Conservation (phyloP, 1,284 basidiomycete genomes). For the Pseudozyma tsukubaensis region DNA sequence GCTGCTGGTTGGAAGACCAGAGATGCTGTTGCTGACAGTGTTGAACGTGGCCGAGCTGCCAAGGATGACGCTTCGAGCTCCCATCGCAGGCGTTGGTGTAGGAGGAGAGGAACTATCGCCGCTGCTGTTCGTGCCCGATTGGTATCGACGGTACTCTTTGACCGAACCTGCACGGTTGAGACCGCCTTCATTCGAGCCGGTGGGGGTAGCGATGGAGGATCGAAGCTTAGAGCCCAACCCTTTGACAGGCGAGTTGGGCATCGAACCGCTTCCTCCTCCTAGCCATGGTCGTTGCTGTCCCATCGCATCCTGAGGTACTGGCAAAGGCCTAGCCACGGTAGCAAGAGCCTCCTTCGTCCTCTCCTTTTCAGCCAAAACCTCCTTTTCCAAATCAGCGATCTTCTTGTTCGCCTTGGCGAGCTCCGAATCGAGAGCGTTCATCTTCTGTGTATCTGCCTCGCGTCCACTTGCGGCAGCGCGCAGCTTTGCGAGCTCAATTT, state of each 20-base stretch:
- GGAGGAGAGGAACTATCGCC: conserved; percentile 3
- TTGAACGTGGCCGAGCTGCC: conserved; percentile 11
- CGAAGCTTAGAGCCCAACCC: conserved; percentile 25
- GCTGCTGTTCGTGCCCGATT: no score
- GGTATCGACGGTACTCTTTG: conserved; percentile 55
- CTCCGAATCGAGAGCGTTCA: conserved; percentile 17
- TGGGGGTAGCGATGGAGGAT: not conserved
- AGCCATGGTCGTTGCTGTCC: not conserved
- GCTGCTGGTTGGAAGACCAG: not conserved
- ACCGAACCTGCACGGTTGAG: conserved; percentile 52
- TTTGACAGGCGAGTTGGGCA: conserved; percentile 33
- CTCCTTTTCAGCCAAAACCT: conserved; percentile 24
- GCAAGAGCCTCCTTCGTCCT: conserved; percentile 14
- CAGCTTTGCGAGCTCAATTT: conserved; percentile 29
- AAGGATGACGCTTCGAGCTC: conserved; percentile 24
- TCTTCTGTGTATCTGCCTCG: conserved; percentile 10
- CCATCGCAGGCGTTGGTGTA: conserved; percentile 17
- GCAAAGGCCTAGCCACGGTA: conserved; percentile 27
- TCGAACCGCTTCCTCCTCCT: conserved; percentile 10
- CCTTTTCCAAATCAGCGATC: conserved; percentile 29
- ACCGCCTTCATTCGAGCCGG: no score
- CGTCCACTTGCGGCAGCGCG: conserved; percentile 20
- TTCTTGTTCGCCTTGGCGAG: conserved; percentile 17
- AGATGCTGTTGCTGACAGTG: not conserved
- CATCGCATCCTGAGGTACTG: conserved; percentile 15